Evolutionary conservation across 176 grass and related monocot species (phyloP).

Genomic region (Oryza glumipatula): DNA sequence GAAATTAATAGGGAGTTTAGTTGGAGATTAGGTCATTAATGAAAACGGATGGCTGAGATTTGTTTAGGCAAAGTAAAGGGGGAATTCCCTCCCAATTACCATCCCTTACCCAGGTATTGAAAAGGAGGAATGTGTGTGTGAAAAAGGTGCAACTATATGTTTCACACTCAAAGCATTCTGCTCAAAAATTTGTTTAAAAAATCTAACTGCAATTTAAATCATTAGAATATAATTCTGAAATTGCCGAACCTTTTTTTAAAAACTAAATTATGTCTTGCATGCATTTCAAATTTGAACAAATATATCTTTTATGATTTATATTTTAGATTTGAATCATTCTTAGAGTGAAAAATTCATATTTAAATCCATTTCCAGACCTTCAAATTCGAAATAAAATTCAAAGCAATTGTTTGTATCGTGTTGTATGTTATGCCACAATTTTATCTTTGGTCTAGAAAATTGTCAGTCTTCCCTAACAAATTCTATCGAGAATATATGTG

Average conservation of each 20-base stretch:
- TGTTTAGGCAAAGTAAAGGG: no score
- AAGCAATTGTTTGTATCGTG: background rate
- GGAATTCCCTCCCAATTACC: no score
- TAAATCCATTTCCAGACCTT: background rate
- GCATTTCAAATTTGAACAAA: background rate
- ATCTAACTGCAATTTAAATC: background rate
- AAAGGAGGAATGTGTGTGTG: background rate
- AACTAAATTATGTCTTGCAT: constrained; percentile 9
- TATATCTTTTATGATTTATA: background rate
- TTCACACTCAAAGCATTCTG: constrained; percentile 4
- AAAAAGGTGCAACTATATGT: constrained; percentile 11
- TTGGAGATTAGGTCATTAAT: no score
- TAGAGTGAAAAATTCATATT: background rate
- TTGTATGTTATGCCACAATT: constrained; percentile 3
- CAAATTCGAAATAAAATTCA: constrained; percentile 11
- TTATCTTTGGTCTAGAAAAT: background rate
- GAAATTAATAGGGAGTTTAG: no score
- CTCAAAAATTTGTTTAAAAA: background rate
- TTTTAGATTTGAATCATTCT: background rate
- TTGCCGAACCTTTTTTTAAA: background rate
- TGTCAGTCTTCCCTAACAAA: background rate
- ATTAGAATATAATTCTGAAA: constrained; percentile 17
- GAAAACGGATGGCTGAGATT: no score
- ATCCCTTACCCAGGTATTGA: no score
- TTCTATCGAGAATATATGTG: constrained; percentile 15